Evolutionary conservation across 2,329 filamentous ascomycete genomes (phyloP).

Genomic region (Coniosporium tulheliwenetii): DNA sequence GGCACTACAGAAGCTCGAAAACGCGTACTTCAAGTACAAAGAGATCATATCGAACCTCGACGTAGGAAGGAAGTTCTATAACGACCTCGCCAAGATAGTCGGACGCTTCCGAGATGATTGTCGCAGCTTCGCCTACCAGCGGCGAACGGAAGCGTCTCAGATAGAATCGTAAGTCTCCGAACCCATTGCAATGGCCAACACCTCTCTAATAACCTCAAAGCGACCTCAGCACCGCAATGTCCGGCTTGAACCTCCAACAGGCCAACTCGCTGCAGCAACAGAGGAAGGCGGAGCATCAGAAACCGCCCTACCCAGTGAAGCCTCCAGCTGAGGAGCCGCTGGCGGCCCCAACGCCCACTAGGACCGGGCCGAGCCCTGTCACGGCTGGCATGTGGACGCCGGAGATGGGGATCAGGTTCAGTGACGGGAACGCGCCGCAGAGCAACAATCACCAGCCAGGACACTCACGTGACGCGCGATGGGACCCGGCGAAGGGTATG

Average conservation of each 20-base stretch:
- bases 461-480: conserved; percentile 17
- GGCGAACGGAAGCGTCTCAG: conserved; percentile 64
- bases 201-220: conserved; percentile 13
- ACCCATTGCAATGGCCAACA: not conserved
- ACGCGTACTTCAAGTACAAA: conserved; percentile 90
- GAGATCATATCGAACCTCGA: conserved; percentile 88
- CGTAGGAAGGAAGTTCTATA: conserved; percentile 89
- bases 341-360: conserved; percentile 34
- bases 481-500: conserved; percentile 22
- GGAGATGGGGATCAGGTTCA: conserved; percentile 68
- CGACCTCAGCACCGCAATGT: conserved; percentile 46
- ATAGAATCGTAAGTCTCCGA: conserved; percentile 50
- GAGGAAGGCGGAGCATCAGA: conserved; percentile 33
- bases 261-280: conserved; percentile 28
- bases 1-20: conserved; percentile 75
- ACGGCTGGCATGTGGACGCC: conserved; percentile 58
- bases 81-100: conserved; percentile 81
- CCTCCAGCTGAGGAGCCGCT: conserved; percentile 37
- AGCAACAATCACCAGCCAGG: conserved; percentile 8
- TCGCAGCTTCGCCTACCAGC: conserved; percentile 61
- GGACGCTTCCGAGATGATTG: conserved; percentile 71
- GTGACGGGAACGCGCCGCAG: conserved; percentile 20
- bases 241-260: conserved; percentile 35
- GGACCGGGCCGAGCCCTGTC: conserved; percentile 10
- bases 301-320: conserved; percentile 40